Conservation (phyloP, 23 red algal species). For the Gracilaria caudata region DNA sequence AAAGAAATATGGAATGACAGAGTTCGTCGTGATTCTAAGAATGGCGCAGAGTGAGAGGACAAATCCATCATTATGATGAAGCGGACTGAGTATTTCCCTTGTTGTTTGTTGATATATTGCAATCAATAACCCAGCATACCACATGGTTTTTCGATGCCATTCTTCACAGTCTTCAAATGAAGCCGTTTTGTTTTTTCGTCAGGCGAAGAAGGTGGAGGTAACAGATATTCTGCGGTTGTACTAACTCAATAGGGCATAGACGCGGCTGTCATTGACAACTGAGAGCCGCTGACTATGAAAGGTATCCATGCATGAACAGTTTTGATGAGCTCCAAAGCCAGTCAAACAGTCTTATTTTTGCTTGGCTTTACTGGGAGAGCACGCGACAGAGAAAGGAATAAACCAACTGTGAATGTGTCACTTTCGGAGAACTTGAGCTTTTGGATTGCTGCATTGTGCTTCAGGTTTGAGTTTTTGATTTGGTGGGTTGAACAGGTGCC, state of each 20-base stretch:
- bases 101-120: neutral
- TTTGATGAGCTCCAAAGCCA: neutral
- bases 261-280: neutral
- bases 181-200: neutral
- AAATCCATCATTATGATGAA: too few relatives aligned
- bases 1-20: conserved; percentile 50
- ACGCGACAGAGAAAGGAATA: neutral
- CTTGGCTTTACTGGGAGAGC: neutral
- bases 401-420: neutral
- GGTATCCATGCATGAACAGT: neutral
- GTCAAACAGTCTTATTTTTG: neutral
- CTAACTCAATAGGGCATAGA: neutral
- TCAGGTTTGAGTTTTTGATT: neutral
- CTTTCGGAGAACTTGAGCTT: neutral
- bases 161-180: neutral
- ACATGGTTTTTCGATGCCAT: neutral
- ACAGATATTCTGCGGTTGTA: neutral
- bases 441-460: neutral
- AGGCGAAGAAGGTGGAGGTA: neutral
- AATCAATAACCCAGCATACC: neutral
- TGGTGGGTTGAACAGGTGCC: conserved; percentile 1
- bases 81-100: neutral
- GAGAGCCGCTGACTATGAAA: neutral
- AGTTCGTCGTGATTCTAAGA: conserved; percentile 22
- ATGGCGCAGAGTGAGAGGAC: neutral